Evolutionary conservation across 805 yeast species (phyloP).

Genomic region (Yarrowia phangngaensis): DNA sequence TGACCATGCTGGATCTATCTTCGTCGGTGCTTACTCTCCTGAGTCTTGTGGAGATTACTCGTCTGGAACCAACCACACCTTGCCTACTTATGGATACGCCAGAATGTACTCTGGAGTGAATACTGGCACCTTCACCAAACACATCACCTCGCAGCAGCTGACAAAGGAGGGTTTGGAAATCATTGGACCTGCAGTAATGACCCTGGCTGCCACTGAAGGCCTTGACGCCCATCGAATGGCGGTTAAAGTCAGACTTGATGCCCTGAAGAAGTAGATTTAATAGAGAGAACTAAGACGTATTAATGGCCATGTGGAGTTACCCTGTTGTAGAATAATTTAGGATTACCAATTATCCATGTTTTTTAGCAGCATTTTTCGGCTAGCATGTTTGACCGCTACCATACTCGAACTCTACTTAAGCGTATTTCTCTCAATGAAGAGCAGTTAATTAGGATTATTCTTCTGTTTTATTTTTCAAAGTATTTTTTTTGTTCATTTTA

Average conservation of each 20-base stretch:
- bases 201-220: constrained; percentile 93
- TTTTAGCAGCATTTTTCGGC: too few relatives aligned
- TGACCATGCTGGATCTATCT: constrained; percentile 92
- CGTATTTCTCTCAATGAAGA: too few relatives aligned
- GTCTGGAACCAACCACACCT: constrained; percentile 95
- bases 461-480: too few relatives aligned
- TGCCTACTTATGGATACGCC: constrained; percentile 98
- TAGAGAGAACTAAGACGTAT: too few relatives aligned
- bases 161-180: constrained; percentile 77
- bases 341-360: too few relatives aligned
- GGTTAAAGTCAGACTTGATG: constrained; percentile 52
- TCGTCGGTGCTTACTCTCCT: constrained; percentile 94
- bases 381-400: too few relatives aligned
- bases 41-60: constrained; percentile 99
- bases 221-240: constrained; percentile 97
- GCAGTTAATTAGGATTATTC: too few relatives aligned
- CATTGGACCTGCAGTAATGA: constrained; percentile 96
- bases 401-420: too few relatives aligned
- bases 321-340: too few relatives aligned
- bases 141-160: constrained; percentile 89
- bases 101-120: constrained; percentile 96
- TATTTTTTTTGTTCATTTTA: too few relatives aligned
- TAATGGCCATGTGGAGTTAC: too few relatives aligned
- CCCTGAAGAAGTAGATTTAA: too few relatives aligned
- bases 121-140: constrained; percentile 92